Percentiles rank a stretch among this genome's conserved stretches.
phyloP scores from a whole-genome alignment of 2,329 filamentous ascomycete species.

The Aspergillus fumigatiaffinis region DNA sequence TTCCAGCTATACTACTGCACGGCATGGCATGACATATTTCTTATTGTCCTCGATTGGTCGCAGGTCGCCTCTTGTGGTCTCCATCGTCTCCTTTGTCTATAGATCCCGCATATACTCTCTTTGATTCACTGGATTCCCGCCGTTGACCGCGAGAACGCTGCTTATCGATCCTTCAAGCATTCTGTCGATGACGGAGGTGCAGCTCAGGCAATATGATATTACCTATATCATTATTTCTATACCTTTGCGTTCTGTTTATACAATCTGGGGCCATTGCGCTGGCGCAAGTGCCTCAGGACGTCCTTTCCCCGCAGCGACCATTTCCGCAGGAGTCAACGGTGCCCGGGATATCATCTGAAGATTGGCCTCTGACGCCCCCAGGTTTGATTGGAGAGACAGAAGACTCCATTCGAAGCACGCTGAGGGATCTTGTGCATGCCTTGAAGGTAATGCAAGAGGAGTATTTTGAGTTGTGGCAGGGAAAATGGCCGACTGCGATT shows the following conservation, averaged over 20 bases:
- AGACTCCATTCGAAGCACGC: constrained; percentile 18
- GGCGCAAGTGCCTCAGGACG: constrained; percentile 26
- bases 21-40: constrained; percentile 2
- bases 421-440: constrained; percentile 53
- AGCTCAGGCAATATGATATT: background rate
- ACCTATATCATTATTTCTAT: constrained; percentile 17
- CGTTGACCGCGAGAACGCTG: background rate
- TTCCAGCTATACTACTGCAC: constrained; percentile 3
- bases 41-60: constrained; percentile 4
- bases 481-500: constrained; percentile 79
- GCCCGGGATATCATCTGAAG: constrained; percentile 8
- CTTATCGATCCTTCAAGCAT: background rate
- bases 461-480: constrained; percentile 74
- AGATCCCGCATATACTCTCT: background rate
- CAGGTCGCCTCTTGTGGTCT: constrained; percentile 3
- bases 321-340: constrained; percentile 10
- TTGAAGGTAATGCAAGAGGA: constrained; percentile 70
- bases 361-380: constrained; percentile 10
- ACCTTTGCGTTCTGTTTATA: constrained; percentile 21
- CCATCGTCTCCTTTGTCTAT: constrained; percentile 1
- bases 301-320: constrained; percentile 10
- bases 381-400: constrained; percentile 17
- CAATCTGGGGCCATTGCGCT: constrained; percentile 24
- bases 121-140: background rate
- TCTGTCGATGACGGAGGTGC: background rate